These are phyloP conservation scores for Novymonas esmeraldas DNA, from an alignment of 208 protist species.

Conservation along the genomic window DNA sequence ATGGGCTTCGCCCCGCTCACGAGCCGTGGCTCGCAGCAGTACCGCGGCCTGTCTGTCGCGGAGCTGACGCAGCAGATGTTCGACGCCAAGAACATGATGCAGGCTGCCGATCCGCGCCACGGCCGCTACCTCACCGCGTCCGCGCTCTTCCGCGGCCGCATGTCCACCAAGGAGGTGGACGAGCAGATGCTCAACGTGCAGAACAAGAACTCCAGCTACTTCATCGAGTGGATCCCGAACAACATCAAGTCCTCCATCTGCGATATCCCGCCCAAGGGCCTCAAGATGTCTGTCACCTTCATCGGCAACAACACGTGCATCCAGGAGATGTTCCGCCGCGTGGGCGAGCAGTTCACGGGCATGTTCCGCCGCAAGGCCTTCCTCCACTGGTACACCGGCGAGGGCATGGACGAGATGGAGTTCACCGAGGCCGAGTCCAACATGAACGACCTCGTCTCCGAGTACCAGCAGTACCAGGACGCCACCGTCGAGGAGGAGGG, in stretches of 20 bases:
- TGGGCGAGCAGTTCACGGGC: constrained; percentile 96
- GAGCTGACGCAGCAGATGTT: constrained; percentile 98
- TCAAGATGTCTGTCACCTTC: constrained; percentile 95
- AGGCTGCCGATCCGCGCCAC: constrained; percentile 55
- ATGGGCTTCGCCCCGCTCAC: constrained; percentile 97
- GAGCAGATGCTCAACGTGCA: constrained; percentile 23
- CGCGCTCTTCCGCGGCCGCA: constrained; percentile 92
- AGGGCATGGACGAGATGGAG: constrained; percentile 92
- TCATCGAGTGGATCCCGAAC: constrained; percentile 84
- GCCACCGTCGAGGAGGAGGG: constrained; percentile 89
- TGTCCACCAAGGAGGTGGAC: constrained; percentile 90
- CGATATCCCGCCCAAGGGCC: constrained; percentile 92
- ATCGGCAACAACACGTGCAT: constrained; percentile 96
- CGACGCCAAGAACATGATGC: constrained; percentile 99
- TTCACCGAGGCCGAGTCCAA: constrained; percentile 94
- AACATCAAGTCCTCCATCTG: constrained; percentile 84
- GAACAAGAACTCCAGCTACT: constrained; percentile 88
- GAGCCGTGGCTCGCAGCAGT: constrained; percentile 80
- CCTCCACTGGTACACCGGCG: constrained; percentile 99
- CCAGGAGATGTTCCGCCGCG: constrained; percentile 93
- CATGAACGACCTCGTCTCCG: constrained; percentile 93
- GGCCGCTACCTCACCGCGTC: constrained; percentile 77
- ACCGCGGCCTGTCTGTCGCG: constrained; percentile 66
- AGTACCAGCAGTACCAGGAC: constrained; percentile 96
- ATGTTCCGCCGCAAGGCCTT: constrained; percentile 99